Base-by-base conservation (phyloP, 345 rosid genomes). In the Barbarea vulgaris region DNA sequence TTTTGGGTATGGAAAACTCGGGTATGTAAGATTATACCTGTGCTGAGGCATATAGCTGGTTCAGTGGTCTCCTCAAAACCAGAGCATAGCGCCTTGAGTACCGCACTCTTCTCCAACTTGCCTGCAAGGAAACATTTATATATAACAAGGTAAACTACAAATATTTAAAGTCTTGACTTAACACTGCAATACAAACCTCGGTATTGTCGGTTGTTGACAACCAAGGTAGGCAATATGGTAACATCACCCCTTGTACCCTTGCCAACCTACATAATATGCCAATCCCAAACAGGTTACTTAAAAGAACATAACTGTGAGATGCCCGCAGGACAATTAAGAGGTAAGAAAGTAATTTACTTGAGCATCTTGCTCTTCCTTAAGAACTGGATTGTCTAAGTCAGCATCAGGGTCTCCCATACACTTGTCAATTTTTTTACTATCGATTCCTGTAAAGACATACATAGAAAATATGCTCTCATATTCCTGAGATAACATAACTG, bases 211-310 rank as follows among this genome's bases (percentile, higher is more conserved):
- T 85, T 92, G 77, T 95, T 95, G 77, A 95, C 96, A 53, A 95
- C 96, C 73, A 95, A 96, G 39, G 99, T 92, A 50, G 99, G 99
- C 93, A 95, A 83, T 79, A 95, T 95, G 79, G 99, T 95, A 53
- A 95, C 99, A 80, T 95, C 99, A 27, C 99, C 97, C 82, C 99
- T 92, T 46, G 97, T 72, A 77, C 99, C 99, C 84, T 95, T 95
- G 41, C 99, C 99, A 81, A 95, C 85, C 99, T 92, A 80, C 75
- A 78, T 39, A 54, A 67, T 76, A 51, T 65, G 52, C 9, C 56
- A 69, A 47, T 57, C 72, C 77, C 61, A 79, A 70, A 74, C 22
- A 0, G 73, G 24, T 67, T 27, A 67, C 27, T 50, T 3, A 57
- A 51, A n/a, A 75, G 27, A 64, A 59, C 22, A 70, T 6, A 14